A percentile compares a stretch with the other conserved stretches of the same genome.
phyloP scores from a whole-genome alignment of 1,284 basidiomycete genomes.

The Exobasidium rhododendri region DNA sequence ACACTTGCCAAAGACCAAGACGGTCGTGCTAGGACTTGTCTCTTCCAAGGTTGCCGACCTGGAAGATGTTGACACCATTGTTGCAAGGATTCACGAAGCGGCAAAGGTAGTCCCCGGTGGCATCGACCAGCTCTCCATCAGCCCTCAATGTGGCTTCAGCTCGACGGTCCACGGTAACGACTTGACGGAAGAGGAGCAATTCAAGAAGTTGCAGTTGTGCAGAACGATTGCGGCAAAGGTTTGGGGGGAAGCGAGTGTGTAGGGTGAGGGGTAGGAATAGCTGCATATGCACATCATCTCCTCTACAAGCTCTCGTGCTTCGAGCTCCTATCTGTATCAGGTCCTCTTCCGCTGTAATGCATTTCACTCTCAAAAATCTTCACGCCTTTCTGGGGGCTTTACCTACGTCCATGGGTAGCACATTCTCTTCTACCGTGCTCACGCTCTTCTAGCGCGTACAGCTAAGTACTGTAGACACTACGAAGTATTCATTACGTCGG shows the following conservation, averaged over 20 bases:
- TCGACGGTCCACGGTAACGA: slow-evolving; percentile 58
- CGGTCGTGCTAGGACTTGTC: slow-evolving; percentile 70
- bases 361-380: too few species aligned
- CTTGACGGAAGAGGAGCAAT: slow-evolving; percentile 57
- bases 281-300: too few species aligned
- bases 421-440: too few species aligned
- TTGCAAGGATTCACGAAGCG: slow-evolving; percentile 65
- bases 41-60: slow-evolving; percentile 69
- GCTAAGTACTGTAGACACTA: too few species aligned
- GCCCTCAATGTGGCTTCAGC: slow-evolving; percentile 73
- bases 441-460: too few species aligned
- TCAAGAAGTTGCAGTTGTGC: slow-evolving; percentile 62
- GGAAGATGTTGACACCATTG: slow-evolving; percentile 65
- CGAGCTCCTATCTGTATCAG: too few species aligned
- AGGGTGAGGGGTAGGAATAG: slow-evolving; percentile 2
- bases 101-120: slow-evolving; percentile 64
- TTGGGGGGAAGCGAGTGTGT: slow-evolving; percentile 21
- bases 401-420: too few species aligned
- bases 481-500: too few species aligned
- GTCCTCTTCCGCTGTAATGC: too few species aligned
- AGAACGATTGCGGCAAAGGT: slow-evolving; percentile 57
- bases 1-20: slow-evolving; percentile 66
- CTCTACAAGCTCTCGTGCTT: too few species aligned
- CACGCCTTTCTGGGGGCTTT: too few species aligned
- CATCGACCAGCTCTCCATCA: slow-evolving; percentile 65